Evolutionary conservation across 306 rosid species (phyloP).

Genomic region (Fagus sylvatica): DNA sequence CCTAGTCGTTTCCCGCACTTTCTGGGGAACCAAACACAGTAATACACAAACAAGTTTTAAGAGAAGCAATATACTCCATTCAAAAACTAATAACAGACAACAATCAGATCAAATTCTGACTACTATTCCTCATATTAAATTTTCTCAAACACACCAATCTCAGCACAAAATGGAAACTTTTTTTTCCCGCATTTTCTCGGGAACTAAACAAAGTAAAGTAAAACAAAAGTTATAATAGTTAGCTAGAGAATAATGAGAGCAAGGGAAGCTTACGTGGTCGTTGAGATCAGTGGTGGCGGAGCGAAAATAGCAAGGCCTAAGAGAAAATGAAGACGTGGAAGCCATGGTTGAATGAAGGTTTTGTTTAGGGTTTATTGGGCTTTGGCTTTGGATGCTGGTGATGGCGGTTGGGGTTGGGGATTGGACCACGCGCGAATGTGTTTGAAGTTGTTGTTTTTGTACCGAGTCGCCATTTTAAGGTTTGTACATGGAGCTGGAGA

Average conservation of each 20-base stretch:
- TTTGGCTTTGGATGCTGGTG: background rate
- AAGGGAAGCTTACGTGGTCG: constrained; percentile 32
- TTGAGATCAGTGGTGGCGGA: constrained; percentile 26
- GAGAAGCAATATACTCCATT: no score
- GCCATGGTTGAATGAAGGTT: constrained; percentile 35
- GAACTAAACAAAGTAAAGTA: constrained; percentile 8
- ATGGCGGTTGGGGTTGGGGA: background rate
- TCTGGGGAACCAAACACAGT: no score
- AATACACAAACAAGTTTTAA: no score
- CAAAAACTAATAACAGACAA: no score
- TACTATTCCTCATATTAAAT: background rate
- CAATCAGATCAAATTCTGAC: background rate
- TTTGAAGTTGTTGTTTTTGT: background rate
- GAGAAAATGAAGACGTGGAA: constrained; percentile 29
- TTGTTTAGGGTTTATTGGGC: constrained; percentile 24
- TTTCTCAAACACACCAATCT: background rate
- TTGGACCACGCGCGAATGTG: background rate
- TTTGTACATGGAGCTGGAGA: background rate
- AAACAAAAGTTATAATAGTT: no score
- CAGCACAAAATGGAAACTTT: background rate
- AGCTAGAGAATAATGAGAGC: background rate
- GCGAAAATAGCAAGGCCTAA: constrained; percentile 16
- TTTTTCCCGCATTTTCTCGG: background rate
- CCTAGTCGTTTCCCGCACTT: no score
- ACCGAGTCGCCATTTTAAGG: background rate